Base-by-base conservation (phyloP, 208 protist genomes). In the Acanthamoeba rhysodes region DNA sequence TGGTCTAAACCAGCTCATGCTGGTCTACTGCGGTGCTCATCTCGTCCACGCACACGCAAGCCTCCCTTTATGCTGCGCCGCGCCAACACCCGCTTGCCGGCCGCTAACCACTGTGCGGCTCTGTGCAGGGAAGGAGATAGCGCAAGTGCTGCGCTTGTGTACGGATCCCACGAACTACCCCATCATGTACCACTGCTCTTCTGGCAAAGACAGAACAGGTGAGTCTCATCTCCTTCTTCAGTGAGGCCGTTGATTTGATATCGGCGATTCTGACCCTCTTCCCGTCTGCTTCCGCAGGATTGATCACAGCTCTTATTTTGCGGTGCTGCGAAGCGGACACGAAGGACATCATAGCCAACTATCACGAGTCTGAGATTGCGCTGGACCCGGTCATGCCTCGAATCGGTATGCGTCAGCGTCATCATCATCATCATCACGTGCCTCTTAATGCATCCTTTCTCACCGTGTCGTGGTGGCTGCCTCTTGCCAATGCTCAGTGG, bases 101-200 rank as follows among this genome's bases (percentile, higher is more conserved):
- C 37, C 37, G 37, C 37, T 41, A 41, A n/a, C n/a, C n/a, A 41
- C 4, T 2, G 10, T 34, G 22, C 3, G 9, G 14, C 32, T 72
- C 22, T 50, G 16, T 32, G 37, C 76, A 85, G 76, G 90, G 5
- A 57, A 82, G 90, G 90, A 94, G 90, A 78, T 94, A 20, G 90
- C 90, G 32, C 59, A 82, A 74, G 68, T 94, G n/a, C 34, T 94
- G 37, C 90, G 90, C 37, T 27, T 94, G n/a, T 94, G 90, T 16
- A 64, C 90, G 18, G 55, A 94, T 45, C 59, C 59, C 27, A 64
- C 22, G 59, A 94, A 94, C 41, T 82, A 94, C 34, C 90, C 90
- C 37, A 94, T 94, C 68, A 74, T 94, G 59, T 94, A 82, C 66
- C 90, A 94, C 68, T 94, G 90, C 66, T 94, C 90, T 5, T 94